Percentiles rank a stretch among this genome's conserved stretches.
Conservation (phyloP, 2,329 filamentous ascomycete species). For the Fusarium scirpi region DNA sequence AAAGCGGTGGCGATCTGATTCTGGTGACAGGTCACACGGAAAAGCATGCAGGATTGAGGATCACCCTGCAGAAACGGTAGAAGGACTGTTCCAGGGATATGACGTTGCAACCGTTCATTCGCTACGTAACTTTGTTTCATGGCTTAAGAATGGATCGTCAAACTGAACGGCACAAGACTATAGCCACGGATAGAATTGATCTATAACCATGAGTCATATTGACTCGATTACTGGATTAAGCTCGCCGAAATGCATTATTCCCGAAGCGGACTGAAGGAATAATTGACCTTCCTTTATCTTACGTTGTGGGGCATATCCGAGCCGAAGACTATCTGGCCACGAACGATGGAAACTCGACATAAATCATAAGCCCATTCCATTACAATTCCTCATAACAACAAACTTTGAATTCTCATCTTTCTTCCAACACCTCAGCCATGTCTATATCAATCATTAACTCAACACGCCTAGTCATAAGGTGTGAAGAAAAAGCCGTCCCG, state of each 20-base stretch:
- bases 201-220: neutral
- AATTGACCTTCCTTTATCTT: neutral
- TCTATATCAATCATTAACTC: constrained; percentile 1
- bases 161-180: neutral
- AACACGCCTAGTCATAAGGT: neutral
- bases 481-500: constrained; percentile 15
- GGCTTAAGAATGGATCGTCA: constrained; percentile 3
- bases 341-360: neutral
- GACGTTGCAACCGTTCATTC: constrained; percentile 25
- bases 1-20: neutral
- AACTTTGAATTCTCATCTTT: too few relatives aligned
- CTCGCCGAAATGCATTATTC: constrained; percentile 5
- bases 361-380: too few relatives aligned
- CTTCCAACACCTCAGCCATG: neutral
- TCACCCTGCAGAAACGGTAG: neutral
- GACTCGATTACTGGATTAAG: constrained; percentile 1
- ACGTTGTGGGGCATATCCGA: neutral
- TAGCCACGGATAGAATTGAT: neutral
- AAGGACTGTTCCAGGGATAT: neutral
- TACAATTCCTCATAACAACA: too few relatives aligned
- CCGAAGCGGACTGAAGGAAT: neutral
- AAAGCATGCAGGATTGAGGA: constrained; percentile 19
- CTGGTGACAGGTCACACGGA: accelerated
- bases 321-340: neutral
- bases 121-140: constrained; percentile 10